Evolutionary conservation across 2,329 filamentous ascomycete genomes (phyloP), one percentile per base, ranked within the genome.

Genomic region (Drechslera avenae): DNA sequence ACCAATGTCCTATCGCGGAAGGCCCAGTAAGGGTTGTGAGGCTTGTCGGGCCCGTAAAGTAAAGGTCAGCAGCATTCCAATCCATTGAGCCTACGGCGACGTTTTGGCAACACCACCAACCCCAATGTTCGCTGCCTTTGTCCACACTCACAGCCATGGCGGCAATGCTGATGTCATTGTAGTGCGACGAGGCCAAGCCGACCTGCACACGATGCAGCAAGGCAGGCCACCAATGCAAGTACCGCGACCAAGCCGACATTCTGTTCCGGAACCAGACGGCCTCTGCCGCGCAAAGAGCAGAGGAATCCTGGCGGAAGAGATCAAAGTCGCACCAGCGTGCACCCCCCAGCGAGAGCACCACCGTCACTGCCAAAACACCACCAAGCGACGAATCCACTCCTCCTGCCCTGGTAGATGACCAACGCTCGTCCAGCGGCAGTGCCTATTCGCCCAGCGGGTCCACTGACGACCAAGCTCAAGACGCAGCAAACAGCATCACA

Each of bases 1-100:
- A 23, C 39, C 49, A 52, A 72, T 71, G 67, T 68, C 66, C 21
- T 72, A 72, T 47, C 66, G 68, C 28, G 69, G 69, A 44, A 56
- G 68, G 17, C 69, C 68, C 10, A 73, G 69, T 53, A 73, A 71
- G 61, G 68, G 69, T 21, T 73, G 68, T 36, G 64, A 71, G 48
- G 55, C 63, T 31, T 73, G 69, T 52, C 59, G 69, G 51, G 54
- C 64, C 45, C 63, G 68, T 16, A 73, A 71, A 52, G 62, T 72
- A 39, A 73, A 72, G 56, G 69, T 72, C 46, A 43, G 61, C 46
- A 43, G 61, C 30, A 34, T 30, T 10, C 13, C 9, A 12, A 32
- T 34, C 23, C 13, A 39, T 31, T 17, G 23, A 32, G 13, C 14
- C 18, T 18, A 9, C n/a, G 10, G 6, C 6, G 21, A 23, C n/a